These are phyloP conservation scores for Rhizoclosmatium hyalinum DNA, from an alignment of 371 early-diverging fungal species.

Conservation along the genomic window DNA sequence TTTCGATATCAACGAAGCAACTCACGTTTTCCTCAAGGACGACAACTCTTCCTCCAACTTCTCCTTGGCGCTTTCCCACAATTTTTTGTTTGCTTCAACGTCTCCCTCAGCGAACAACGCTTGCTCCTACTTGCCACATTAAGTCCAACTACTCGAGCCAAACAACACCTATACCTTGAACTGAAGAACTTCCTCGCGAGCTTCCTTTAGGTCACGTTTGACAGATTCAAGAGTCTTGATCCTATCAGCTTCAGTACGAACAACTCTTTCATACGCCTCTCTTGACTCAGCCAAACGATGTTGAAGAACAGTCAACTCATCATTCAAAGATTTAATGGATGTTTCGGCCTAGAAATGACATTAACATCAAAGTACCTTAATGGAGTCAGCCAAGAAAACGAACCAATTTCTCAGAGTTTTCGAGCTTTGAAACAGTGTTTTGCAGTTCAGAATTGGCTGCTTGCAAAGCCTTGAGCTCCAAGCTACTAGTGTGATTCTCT, in stretches of 20 bases:
- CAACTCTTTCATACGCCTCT: constrained; percentile 35
- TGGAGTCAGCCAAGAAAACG: background rate
- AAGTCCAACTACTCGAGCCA: background rate
- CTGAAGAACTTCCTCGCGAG: constrained; percentile 28
- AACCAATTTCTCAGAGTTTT: constrained; percentile 44
- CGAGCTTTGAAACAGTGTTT: constrained; percentile 58
- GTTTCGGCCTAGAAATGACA: constrained; percentile 10
- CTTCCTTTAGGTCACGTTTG: constrained; percentile 42
- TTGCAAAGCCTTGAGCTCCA: background rate
- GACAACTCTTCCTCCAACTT: constrained; percentile 54
- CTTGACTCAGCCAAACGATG: constrained; percentile 41
- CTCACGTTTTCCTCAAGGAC: constrained; percentile 52
- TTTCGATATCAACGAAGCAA: background rate
- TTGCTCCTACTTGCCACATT: constrained; percentile 28
- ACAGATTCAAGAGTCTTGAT: constrained; percentile 31
- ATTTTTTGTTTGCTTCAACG: constrained; percentile 45
- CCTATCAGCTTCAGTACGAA: constrained; percentile 37
- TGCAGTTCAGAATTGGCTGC: background rate
- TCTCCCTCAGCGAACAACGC: constrained; percentile 43
- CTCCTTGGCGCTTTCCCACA: constrained; percentile 54
- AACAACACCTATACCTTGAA: constrained; percentile 19
- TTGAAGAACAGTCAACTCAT: constrained; percentile 45
- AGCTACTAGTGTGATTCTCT: background rate
- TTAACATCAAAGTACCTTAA: background rate
- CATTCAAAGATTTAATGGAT: constrained; percentile 37